Evolutionary conservation across 75 land plant species (phyloP).

Genomic region (Pinus taeda): DNA sequence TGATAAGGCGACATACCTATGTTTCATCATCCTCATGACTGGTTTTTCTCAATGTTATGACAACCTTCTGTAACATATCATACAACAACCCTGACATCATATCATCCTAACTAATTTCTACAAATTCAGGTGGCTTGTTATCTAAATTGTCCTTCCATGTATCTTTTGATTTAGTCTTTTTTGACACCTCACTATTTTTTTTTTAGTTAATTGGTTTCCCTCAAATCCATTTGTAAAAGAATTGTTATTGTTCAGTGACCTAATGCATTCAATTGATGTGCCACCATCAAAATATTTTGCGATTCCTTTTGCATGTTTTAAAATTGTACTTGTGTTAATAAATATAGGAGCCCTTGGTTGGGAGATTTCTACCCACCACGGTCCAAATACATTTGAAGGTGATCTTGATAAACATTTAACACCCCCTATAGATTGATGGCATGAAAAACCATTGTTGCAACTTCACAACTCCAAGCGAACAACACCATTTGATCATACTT

Average conservation of each 20-base stretch:
- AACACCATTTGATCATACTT: conserved; percentile 44
- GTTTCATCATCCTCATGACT: conserved; percentile 93
- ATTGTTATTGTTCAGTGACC: conserved; percentile 38
- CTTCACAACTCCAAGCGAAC: conserved; percentile 21
- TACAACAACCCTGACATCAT: conserved; percentile 75
- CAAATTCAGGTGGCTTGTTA: conserved; percentile 20
- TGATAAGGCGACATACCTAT: conserved; percentile 44
- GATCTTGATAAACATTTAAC: conserved; percentile 45
- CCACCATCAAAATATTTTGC: conserved; percentile 83
- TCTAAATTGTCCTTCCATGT: conserved; percentile 19
- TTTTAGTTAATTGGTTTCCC: conserved; percentile 20
- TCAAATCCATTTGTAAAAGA: conserved; percentile 34
- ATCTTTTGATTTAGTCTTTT: conserved; percentile 20
- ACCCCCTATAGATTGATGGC: conserved; percentile 45
- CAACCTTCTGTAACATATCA: conserved; percentile 92
- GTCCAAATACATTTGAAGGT: conserved; percentile 46
- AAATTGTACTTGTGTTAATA: conserved; percentile 30
- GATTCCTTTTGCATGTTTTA: conserved; percentile 57
- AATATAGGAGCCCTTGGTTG: conserved; percentile 40
- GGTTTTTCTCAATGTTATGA: conserved; percentile 65
- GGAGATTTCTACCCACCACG: conserved; percentile 26
- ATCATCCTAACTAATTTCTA: conserved; percentile 34
- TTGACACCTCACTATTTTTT: neutral
- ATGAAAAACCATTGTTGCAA: conserved; percentile 22
- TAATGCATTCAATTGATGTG: conserved; percentile 14